Percentiles rank a stretch among this genome's conserved stretches.
These are phyloP conservation scores for Globisporangium lucens DNA, from an alignment of 352 stramenopile genomes.

Conservation along the genomic window DNA sequence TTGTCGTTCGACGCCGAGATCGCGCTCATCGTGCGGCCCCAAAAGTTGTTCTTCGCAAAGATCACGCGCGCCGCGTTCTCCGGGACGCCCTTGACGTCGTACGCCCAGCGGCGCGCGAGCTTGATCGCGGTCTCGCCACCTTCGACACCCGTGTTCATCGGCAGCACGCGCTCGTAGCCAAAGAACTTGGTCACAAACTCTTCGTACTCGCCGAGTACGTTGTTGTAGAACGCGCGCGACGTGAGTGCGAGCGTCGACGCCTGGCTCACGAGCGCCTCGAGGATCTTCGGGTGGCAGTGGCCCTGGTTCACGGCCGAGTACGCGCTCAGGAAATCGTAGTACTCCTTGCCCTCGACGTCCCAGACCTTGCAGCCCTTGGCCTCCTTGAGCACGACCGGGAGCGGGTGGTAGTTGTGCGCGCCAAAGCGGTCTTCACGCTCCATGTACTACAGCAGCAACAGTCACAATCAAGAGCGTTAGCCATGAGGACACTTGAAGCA, in stretches of 20 bases:
- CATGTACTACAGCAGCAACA: constrained; percentile 49
- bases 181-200: constrained; percentile 97
- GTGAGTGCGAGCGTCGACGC: constrained; percentile 95
- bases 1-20: constrained; percentile 94
- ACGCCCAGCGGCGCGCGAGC: constrained; percentile 95
- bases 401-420: constrained; percentile 98
- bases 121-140: constrained; percentile 98
- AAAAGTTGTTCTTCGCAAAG: constrained; percentile 99
- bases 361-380: constrained; percentile 94
- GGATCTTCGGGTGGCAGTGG: constrained; percentile 98
- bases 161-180: constrained; percentile 95
- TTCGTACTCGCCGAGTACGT: constrained; percentile 95
- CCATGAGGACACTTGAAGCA: constrained; percentile 1
- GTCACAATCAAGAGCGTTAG: neutral
- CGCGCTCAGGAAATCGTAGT: constrained; percentile 97
- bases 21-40: constrained; percentile 96
- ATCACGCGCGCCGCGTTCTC: constrained; percentile 91
- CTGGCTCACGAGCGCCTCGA: constrained; percentile 93
- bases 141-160: constrained; percentile 99
- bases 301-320: constrained; percentile 93
- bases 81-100: constrained; percentile 96
- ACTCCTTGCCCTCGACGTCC: constrained; percentile 96
- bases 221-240: constrained; percentile 98
- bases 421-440: constrained; percentile 91
- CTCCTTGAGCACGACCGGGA: constrained; percentile 94